Evolutionary conservation across 768 basidiomycete species (phyloP).

Genomic region (Tulasnella sp.): DNA sequence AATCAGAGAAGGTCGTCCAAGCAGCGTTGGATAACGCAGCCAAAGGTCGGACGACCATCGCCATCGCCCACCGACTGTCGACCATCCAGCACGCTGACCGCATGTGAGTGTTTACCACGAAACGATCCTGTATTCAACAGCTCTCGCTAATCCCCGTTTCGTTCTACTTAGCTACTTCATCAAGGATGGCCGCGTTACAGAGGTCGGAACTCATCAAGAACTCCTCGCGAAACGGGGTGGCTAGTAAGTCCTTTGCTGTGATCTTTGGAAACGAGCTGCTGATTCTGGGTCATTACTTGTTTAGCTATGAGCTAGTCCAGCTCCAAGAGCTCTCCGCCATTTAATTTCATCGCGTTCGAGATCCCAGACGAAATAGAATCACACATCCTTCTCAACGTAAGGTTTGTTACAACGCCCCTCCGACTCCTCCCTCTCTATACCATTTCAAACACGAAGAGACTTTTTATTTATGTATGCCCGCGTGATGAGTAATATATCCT

Average conservation of each 20-base stretch:
- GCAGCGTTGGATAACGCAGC: conserved; percentile 32
- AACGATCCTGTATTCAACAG: conserved; percentile 6
- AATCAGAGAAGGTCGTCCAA: conserved; percentile 44
- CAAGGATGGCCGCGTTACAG: conserved; percentile 78
- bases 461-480: neutral
- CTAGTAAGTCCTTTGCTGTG: conserved; percentile 35
- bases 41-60: conserved; percentile 30
- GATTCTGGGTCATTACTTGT: neutral
- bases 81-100: conserved; percentile 32
- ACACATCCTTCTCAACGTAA: neutral
- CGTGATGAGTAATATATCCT: neutral
- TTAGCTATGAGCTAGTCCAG: neutral
- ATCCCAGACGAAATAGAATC: neutral
- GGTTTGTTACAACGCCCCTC: too few relatives aligned
- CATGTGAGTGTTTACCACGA: conserved; percentile 29
- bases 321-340: neutral
- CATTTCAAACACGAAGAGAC: too few relatives aligned
- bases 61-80: conserved; percentile 31
- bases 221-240: conserved; percentile 42
- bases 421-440: too few relatives aligned
- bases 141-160: neutral
- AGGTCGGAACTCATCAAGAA: conserved; percentile 84
- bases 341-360: neutral
- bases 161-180: conserved; percentile 65
- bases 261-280: neutral